Base-by-base conservation (phyloP, 192 early-diverging fungal species). In the Coemansia nantahalensis region DNA sequence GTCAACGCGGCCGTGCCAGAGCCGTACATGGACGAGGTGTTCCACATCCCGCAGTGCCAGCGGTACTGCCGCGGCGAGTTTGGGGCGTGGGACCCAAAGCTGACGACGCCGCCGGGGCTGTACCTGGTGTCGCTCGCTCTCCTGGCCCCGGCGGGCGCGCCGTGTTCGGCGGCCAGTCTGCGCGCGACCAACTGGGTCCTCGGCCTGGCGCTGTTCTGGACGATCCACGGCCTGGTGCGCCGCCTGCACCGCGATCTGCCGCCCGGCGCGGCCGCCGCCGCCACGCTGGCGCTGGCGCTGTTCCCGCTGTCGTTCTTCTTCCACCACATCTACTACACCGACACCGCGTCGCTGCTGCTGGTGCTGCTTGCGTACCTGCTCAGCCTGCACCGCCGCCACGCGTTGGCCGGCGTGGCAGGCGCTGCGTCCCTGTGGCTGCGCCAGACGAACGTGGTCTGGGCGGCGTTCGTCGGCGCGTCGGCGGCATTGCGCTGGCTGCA, bases 21-120 rank as follows among this genome's bases (percentile, higher is more conserved):
- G 50, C 65, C 65, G 11, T 77, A 77, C 58, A 77, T 77, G 95
- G 95, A 98, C 68, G 95, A 98, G 63, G 80, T 88, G 19, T 98
- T 96, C 71, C 95, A 98, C 62, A 59, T 95, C 16, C 84, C 85
- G 16, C 95, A 98, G 66, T 91, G 92, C 15, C 89, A 92, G 58
- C 75, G 56, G 17, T 98, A 95, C 78, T 93, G 91, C 54, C 17
- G 44, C 3, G 86, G 85, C 16, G 63, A 82, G 37, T 98, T 79
- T 57, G 46, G 34, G 35, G 67, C 57, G 21, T 98, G 90, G 87
- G 87, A 98, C 59, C 85, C 86, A n/a, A 98, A 94, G 60, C 63
- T 98, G 21, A 98, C 95, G 0, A 98, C 95, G n/a, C 95, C 94
- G 33, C 94, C 95, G 17, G 95, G 94, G 12, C 80, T 96, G 80